Conservation (phyloP, 2,329 filamentous ascomycete genomes). For the Penicillium sp. region DNA sequence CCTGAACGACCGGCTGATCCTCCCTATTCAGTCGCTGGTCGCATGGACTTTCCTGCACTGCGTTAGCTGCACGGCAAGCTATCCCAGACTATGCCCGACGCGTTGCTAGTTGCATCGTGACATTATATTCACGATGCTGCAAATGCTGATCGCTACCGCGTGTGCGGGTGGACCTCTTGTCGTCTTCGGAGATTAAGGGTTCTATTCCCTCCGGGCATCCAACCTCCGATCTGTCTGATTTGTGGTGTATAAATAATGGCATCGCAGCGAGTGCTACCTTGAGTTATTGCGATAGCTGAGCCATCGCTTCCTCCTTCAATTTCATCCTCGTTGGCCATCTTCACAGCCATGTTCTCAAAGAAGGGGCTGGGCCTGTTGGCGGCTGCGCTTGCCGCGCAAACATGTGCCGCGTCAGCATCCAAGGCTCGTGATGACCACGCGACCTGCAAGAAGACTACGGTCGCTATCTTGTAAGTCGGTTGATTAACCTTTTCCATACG, state of each 20-base stretch:
- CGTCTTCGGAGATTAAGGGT: background rate
- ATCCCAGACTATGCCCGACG: background rate
- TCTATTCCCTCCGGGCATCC: background rate
- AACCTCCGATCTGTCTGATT: background rate
- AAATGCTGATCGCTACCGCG: background rate
- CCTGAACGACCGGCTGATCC: slow-evolving; percentile 13
- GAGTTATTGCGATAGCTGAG: background rate
- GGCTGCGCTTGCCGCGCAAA: slow-evolving; percentile 14
- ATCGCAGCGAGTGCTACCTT: background rate
- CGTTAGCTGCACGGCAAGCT: slow-evolving; percentile 6
- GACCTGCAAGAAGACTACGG: slow-evolving; percentile 34
- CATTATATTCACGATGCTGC: background rate
- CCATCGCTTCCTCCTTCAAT: background rate
- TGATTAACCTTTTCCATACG: no score
- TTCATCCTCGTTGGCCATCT: background rate
- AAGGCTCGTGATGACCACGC: slow-evolving; percentile 20
- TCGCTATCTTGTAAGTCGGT: slow-evolving; percentile 35
- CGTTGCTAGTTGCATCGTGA: background rate
- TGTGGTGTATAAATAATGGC: slow-evolving; percentile 2
- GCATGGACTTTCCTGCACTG: slow-evolving; percentile 22
- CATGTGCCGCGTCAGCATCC: slow-evolving; percentile 20
- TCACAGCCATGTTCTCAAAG: slow-evolving; percentile 7
- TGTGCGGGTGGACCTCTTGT: background rate
- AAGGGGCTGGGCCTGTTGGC: slow-evolving; percentile 2
- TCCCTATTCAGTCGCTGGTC: slow-evolving; percentile 17